phyloP scores from a whole-genome alignment of 495 filamentous ascomycete species.

The Lindgomyces ingoldianus region DNA sequence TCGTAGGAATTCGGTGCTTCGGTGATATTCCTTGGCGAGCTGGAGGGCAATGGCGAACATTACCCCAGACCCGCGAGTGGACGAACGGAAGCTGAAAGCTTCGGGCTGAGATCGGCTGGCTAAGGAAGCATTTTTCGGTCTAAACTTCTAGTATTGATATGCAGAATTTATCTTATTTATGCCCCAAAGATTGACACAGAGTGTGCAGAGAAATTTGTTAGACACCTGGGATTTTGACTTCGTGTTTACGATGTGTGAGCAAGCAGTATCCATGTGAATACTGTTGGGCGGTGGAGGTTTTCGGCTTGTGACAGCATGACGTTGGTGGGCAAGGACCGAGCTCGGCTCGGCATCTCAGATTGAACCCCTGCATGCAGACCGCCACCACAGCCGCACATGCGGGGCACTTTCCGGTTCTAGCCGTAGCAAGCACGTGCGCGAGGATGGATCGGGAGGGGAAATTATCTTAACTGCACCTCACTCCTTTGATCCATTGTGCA shows the following conservation, averaged over 20 bases:
- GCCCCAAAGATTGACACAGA: background rate
- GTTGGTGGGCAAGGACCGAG: background rate
- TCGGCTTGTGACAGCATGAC: conserved; percentile 30
- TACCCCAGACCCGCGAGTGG: conserved; percentile 33
- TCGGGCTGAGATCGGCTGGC: conserved; percentile 32
- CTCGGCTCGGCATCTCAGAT: background rate
- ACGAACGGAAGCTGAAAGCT: conserved; percentile 25
- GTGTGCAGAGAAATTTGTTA: background rate
- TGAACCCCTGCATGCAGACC: conserved; percentile 2
- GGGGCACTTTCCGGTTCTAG: background rate
- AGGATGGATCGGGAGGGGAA: background rate
- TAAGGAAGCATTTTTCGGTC: conserved; percentile 26
- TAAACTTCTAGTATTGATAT: too few relatives aligned
- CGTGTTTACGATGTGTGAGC: background rate
- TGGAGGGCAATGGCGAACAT: background rate
- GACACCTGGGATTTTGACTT: background rate
- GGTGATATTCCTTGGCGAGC: conserved; percentile 6
- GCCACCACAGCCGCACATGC: conserved; percentile 4
- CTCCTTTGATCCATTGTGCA: background rate
- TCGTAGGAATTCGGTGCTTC: background rate
- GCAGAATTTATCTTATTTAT: too few relatives aligned
- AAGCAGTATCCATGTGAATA: conserved; percentile 5
- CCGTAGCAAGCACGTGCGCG: background rate
- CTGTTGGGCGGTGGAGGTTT: background rate
- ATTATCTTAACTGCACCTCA: background rate